phyloP scores from a whole-genome alignment of 139 green algal genomes.

The Coelastrella sp. region DNA sequence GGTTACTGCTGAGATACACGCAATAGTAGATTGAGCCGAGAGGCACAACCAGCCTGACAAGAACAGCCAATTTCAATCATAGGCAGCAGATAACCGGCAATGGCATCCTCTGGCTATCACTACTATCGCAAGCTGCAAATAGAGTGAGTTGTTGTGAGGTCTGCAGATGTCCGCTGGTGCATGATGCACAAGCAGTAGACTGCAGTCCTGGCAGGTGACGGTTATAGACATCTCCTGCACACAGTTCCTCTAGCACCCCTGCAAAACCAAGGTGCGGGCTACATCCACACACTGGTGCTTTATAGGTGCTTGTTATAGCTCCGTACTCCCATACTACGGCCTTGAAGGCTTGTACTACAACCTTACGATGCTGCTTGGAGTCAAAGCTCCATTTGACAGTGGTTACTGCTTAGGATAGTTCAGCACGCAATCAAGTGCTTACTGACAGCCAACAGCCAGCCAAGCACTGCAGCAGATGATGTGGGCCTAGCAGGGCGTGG shows the following conservation, averaged over 20 bases:
- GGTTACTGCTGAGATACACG: no score
- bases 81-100: no score
- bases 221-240: constrained; percentile 31
- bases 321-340: not conserved
- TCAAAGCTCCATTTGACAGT: no score
- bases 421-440: no score
- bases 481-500: not conserved
- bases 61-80: no score
- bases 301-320: constrained; percentile 31
- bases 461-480: not conserved
- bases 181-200: not conserved
- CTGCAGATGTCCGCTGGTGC: not conserved
- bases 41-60: no score
- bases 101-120: no score
- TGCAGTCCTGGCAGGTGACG: constrained; percentile 18
- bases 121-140: no score
- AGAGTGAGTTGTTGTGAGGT: not conserved
- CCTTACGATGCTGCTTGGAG: no score
- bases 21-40: not conserved
- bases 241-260: constrained; percentile 47
- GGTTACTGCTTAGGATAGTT: no score
- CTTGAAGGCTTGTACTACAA: no score
- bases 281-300: constrained; percentile 35
- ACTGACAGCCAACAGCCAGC: no score
- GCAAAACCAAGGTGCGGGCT: constrained; percentile 44